Evolutionary conservation across 176 grass and related monocot genomes (phyloP).

Genomic region (Rhynchospora pubera): DNA sequence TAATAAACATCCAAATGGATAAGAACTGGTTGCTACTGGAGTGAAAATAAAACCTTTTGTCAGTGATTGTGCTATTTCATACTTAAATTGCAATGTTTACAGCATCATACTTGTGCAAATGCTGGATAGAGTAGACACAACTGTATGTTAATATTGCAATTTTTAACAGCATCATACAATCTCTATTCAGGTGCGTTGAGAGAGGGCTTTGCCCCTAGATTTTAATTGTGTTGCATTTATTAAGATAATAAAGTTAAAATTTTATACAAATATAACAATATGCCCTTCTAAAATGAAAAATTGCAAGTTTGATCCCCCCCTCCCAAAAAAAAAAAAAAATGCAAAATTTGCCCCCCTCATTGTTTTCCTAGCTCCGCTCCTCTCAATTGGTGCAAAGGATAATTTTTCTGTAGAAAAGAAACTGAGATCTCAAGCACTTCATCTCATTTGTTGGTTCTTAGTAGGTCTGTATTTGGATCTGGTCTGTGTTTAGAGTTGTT

Average conservation of each 20-base stretch:
- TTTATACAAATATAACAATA: too few species aligned
- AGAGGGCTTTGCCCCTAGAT: too few species aligned
- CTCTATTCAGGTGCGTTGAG: too few species aligned
- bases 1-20: not conserved
- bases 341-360: too few species aligned
- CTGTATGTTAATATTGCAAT: too few species aligned
- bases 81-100: not conserved
- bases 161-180: too few species aligned
- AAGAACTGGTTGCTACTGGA: not conserved
- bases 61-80: not conserved
- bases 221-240: too few species aligned
- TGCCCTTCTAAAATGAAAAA: too few species aligned
- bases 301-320: too few species aligned
- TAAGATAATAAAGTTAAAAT: too few species aligned
- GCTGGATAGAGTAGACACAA: not conserved
- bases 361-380: too few species aligned
- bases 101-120: slow-evolving; percentile 3
- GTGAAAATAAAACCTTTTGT: not conserved
- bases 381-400: not conserved
- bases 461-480: not conserved
- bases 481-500: not conserved
- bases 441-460: not conserved
- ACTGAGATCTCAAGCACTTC: not conserved
- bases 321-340: too few species aligned
- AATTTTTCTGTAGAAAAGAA: not conserved